Evolutionary conservation across 2,329 filamentous ascomycete species (phyloP).

Genomic region (Rhinocladiella similis): DNA sequence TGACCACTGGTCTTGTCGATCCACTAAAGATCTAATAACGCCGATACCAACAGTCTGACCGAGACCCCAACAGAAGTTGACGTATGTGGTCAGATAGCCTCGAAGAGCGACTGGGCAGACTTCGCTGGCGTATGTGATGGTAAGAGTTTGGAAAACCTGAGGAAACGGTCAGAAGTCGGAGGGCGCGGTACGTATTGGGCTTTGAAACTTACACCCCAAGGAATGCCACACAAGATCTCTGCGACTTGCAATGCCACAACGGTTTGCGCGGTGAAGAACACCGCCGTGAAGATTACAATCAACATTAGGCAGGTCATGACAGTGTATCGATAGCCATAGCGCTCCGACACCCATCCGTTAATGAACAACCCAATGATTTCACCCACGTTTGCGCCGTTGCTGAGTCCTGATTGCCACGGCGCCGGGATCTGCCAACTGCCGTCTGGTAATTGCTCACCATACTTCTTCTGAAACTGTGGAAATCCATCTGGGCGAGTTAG

Average conservation of each 20-base stretch:
- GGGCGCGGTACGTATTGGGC: background rate
- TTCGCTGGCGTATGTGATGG: slow-evolving; percentile 49
- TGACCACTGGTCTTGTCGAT: slow-evolving; percentile 49
- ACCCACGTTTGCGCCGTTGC: slow-evolving; percentile 33
- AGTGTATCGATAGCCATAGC: slow-evolving; percentile 54
- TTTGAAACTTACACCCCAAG: slow-evolving; percentile 41
- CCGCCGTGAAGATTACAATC: slow-evolving; percentile 49
- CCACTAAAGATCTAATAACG: slow-evolving; percentile 51
- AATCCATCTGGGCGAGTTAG: slow-evolving; percentile 31
- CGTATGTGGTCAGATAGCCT: slow-evolving; percentile 48
- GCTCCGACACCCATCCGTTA: slow-evolving; percentile 53
- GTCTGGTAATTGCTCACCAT: slow-evolving; percentile 28
- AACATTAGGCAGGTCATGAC: slow-evolving; percentile 49
- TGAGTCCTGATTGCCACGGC: slow-evolving; percentile 36
- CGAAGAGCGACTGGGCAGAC: slow-evolving; percentile 49
- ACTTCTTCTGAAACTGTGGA: slow-evolving; percentile 35
- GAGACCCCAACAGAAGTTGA: slow-evolving; percentile 39
- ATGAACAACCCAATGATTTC: slow-evolving; percentile 50
- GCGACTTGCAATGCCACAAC: slow-evolving; percentile 50
- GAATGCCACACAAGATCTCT: slow-evolving; percentile 52
- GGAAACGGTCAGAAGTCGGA: background rate
- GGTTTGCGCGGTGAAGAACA: slow-evolving; percentile 53
- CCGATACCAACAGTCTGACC: slow-evolving; percentile 54
- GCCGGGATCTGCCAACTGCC: slow-evolving; percentile 35
- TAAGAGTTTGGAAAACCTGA: slow-evolving; percentile 49